Percentiles rank a stretch among this genome's conserved stretches.
Evolutionary conservation across 352 stramenopile species (phyloP).

Genomic region (Phytophthora chlamydospora): DNA sequence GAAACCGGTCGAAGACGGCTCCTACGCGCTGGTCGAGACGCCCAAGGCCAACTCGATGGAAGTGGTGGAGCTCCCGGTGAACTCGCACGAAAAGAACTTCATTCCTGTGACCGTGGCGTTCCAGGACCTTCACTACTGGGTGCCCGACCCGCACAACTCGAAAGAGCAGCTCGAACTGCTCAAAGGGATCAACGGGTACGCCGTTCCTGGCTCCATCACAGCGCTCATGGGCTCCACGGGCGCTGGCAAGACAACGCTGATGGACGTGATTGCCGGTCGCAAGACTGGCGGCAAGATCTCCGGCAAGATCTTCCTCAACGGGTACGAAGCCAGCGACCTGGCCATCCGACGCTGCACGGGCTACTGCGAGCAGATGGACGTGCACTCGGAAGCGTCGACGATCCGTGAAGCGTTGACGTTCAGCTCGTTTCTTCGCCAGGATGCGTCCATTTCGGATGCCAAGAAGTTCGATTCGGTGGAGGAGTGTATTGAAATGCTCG

Average conservation of each 20-base stretch:
- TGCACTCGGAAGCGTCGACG: constrained; percentile 20
- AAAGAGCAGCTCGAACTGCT: constrained; percentile 46
- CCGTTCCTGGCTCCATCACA: constrained; percentile 44
- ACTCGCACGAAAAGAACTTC: constrained; percentile 33
- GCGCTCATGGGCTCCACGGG: constrained; percentile 60
- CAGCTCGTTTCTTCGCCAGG: constrained; percentile 70
- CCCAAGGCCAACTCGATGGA: constrained; percentile 36
- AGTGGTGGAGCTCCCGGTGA: no score
- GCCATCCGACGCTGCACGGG: constrained; percentile 32
- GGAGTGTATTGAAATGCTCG: constrained; percentile 33
- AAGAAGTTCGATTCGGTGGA: constrained; percentile 35
- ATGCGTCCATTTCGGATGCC: constrained; percentile 21
- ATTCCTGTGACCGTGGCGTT: constrained; percentile 41
- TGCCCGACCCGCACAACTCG: constrained; percentile 25
- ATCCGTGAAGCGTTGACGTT: constrained; percentile 82
- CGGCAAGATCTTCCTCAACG: constrained; percentile 88
- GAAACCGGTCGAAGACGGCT: not conserved
- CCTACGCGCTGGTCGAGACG: constrained; percentile 23
- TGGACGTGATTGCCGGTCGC: constrained; percentile 91
- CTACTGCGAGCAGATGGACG: constrained; percentile 25
- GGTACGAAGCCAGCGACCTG: constrained; percentile 44
- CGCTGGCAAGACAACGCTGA: constrained; percentile 44
- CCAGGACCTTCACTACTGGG: constrained; percentile 36
- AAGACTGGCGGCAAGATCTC: constrained; percentile 83
- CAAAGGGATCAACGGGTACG: constrained; percentile 39